Conservation (phyloP, 2,329 filamentous ascomycete genomes). For the Allantophomopsis cytisporea region DNA sequence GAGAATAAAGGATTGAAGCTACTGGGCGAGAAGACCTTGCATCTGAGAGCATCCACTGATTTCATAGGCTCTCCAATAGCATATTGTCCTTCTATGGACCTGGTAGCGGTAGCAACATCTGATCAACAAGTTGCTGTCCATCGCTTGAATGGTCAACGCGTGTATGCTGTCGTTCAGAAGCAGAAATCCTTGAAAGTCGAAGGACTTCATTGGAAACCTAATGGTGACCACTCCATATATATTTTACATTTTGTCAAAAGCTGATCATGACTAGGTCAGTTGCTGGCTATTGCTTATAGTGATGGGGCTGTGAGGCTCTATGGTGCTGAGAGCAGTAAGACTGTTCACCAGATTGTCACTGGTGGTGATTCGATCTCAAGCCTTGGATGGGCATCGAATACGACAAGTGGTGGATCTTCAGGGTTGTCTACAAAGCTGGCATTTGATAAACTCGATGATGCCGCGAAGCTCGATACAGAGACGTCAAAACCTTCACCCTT, state of each 20-base stretch:
- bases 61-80: constrained; percentile 33
- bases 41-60: constrained; percentile 36
- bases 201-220: constrained; percentile 20
- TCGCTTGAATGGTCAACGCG: constrained; percentile 61
- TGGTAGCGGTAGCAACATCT: constrained; percentile 60
- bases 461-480: constrained; percentile 1
- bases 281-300: constrained; percentile 72
- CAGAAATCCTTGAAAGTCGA: constrained; percentile 21
- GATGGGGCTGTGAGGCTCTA: constrained; percentile 68
- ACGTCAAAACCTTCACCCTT: constrained; percentile 3
- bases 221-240: constrained; percentile 10
- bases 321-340: constrained; percentile 69
- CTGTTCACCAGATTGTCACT: constrained; percentile 53
- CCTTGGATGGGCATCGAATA: constrained; percentile 22
- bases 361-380: constrained; percentile 26
- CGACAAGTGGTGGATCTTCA: constrained; percentile 8
- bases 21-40: constrained; percentile 43
- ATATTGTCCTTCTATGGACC: constrained; percentile 75
- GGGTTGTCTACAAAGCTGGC: constrained; percentile 7
- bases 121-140: constrained; percentile 62
- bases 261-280: constrained; percentile 37
- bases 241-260: neutral
- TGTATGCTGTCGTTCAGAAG: constrained; percentile 33
- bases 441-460: constrained; percentile 5
- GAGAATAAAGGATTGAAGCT: constrained; percentile 24